Conservation (phyloP, 2,329 filamentous ascomycete species). For the Pestalotiopsis sp. region DNA sequence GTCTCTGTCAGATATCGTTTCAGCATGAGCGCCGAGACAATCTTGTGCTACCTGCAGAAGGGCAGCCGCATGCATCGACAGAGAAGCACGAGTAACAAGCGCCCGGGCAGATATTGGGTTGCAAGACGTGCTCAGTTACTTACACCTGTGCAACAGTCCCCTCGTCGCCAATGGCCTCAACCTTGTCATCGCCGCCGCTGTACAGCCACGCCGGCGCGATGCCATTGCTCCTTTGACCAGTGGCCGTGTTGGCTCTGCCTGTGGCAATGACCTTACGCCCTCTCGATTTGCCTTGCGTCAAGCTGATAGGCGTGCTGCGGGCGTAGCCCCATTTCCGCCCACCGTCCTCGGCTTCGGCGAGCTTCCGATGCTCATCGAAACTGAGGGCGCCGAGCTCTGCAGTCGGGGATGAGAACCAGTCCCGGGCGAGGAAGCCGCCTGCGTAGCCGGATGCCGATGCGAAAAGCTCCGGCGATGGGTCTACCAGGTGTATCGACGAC, state of each 20-base stretch:
- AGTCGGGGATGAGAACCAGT: slow-evolving; percentile 68
- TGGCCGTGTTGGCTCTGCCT: slow-evolving; percentile 59
- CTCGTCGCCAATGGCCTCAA: slow-evolving; percentile 64
- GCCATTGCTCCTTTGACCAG: slow-evolving; percentile 33
- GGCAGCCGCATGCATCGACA: neutral
- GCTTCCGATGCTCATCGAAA: slow-evolving; percentile 66
- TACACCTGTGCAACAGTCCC: slow-evolving; percentile 67
- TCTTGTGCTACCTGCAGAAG: neutral
- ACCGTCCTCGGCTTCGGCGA: slow-evolving; percentile 64
- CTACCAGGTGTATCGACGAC: slow-evolving; percentile 48
- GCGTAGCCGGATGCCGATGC: slow-evolving; percentile 74
- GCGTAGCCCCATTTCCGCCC: slow-evolving; percentile 51
- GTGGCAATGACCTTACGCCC: slow-evolving; percentile 56
- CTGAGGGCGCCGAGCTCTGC: slow-evolving; percentile 65
- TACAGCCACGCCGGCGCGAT: slow-evolving; percentile 60
- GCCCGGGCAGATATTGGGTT: neutral
- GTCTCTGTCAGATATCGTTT: slow-evolving; percentile 49
- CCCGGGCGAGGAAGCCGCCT: slow-evolving; percentile 71
- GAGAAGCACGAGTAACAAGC: neutral
- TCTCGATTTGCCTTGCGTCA: slow-evolving; percentile 33
- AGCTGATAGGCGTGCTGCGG: slow-evolving; percentile 60
- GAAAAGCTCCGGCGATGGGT: slow-evolving; percentile 59
- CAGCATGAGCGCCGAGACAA: neutral
- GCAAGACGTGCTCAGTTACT: slow-evolving; percentile 28
- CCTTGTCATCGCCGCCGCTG: slow-evolving; percentile 50